Evolutionary conservation across 306 rosid genomes (phyloP), one percentile per base, ranked within the genome.

Genomic region (Urtica urens): DNA sequence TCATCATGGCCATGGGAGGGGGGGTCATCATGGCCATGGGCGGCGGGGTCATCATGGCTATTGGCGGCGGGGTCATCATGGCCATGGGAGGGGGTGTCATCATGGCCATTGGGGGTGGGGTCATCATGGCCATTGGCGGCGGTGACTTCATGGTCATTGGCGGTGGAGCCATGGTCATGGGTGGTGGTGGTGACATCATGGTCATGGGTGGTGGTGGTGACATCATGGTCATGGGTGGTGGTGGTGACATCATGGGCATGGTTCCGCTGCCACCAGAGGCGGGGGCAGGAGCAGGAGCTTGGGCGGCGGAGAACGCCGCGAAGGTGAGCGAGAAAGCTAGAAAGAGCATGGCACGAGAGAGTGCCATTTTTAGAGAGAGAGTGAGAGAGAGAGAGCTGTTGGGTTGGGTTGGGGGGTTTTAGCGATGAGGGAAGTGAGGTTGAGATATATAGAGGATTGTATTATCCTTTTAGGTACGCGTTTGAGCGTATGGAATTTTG

Each of bases 291-390:
- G 56, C 56, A 6, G 83, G 93, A 21, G 67, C 39, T 58, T 76
- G 79, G 9, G 70, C 67, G n/a, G 81, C 38, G 3, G 69, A n/a
- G 12, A 79, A 54, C 43, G 59, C 18, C 11, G 59, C 20, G 14
- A 79, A 35, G 50, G 59, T 16, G n/a, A 35, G 11, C n/a, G n/a
- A 64, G 42, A 78, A 23, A 45, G 66, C 11, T 35, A 75, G 49
- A 60, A 59, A 11, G 57, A 69, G 72, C 63, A 60, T 58, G 76
- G 68, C 73, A 63, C 65, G 71, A 23, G 73, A 2, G 64, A 65
- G 34, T 31, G 72, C 81, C 93, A 82, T 82, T 56, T 22, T 29
- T 10, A 21, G 16, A 27, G 40, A 51, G 58, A 52, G 51, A 26
- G 5, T 8, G 45, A 23, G 22, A 43, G 33, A 51, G 41, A 31